These are phyloP conservation scores for Pythium guiyangense DNA, from an alignment of 352 stramenopile species.

Conservation along the genomic window DNA sequence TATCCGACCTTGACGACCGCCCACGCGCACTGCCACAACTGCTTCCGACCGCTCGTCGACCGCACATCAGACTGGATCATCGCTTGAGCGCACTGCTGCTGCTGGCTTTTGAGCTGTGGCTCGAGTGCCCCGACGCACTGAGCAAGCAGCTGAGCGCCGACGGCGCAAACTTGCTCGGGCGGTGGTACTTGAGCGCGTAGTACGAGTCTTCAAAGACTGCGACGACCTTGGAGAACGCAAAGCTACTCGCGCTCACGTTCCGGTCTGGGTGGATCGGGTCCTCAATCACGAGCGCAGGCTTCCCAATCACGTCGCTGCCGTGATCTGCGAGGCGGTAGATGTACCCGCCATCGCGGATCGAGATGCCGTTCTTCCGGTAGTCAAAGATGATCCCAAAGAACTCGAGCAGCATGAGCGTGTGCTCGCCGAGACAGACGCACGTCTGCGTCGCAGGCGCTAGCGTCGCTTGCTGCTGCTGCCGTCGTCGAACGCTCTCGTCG, in stretches of 20 bases:
- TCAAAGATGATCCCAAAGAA: constrained; percentile 86
- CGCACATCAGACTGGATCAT: no score
- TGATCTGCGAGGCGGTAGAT: constrained; percentile 76
- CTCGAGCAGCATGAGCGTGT: constrained; percentile 77
- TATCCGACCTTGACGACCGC: no score
- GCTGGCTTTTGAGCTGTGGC: constrained; percentile 8
- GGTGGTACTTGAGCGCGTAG: constrained; percentile 84
- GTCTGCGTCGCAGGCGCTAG: not conserved
- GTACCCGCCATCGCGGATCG: constrained; percentile 81
- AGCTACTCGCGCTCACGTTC: constrained; percentile 86
- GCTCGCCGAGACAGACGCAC: constrained; percentile 54
- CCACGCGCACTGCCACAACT: no score
- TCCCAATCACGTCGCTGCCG: constrained; percentile 35
- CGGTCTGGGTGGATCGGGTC: constrained; percentile 85
- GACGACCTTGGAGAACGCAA: constrained; percentile 82
- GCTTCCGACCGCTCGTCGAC: no score
- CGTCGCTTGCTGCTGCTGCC: constrained; percentile 5
- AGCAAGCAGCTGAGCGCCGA: constrained; percentile 78
- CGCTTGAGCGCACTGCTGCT: no score
- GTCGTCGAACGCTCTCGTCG: constrained; percentile 25
- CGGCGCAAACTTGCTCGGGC: constrained; percentile 65
- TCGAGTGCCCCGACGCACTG: constrained; percentile 57
- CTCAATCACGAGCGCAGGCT: constrained; percentile 82
- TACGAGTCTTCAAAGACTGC: constrained; percentile 83
- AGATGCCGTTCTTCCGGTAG: constrained; percentile 79